Evolutionary conservation across 2,329 filamentous ascomycete species (phyloP), one percentile per base, ranked within the genome.

Genomic region (Coleophoma crateriformis): DNA sequence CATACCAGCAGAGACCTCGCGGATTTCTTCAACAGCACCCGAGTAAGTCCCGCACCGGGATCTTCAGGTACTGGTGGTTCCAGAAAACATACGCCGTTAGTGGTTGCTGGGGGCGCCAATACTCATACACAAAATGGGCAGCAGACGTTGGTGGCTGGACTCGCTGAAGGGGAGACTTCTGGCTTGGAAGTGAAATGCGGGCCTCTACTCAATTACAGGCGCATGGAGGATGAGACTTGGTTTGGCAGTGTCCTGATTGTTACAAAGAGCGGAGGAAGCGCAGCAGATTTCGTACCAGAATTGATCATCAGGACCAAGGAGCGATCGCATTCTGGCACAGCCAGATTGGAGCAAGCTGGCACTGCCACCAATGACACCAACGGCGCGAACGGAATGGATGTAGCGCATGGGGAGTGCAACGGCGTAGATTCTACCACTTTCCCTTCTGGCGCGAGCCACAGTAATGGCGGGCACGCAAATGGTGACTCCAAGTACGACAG

Each of bases 161-260:
- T 38, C n/a, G 38, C 20, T 14, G 20, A 37, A 13, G 44, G 45
- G 33, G 44, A 49, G n/a, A 35, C 45, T 42, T 51, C 53, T 11
- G 53, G 75, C 42, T 76, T 71, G 61, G 81, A 87, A 53, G 76
- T 90, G 27, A 73, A 86, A 13, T 85, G 81, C 58, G 88, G 88
- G 1, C 88, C 88, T 17, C 71, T 92, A 56, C 70, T 92, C 54
- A 92, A 92, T 69, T 92, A 90, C 67, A 77, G 85, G 55, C 79
- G 81, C 61, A 90, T 87, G 81, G 80, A 85, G 59, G 77, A 76
- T 27, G 73, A 73, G 37, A 71, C 69, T 38, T 97, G 92, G 91
- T 75, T 88, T 60, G 91, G 92, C 50, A 95, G 90, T 65, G 87
- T 95, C 7, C 72, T 96, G 59, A 72, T 96, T 45, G 90, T 96